Evolutionary conservation across 257 asterid species (phyloP).

Genomic region (Nicotiana paniculata): DNA sequence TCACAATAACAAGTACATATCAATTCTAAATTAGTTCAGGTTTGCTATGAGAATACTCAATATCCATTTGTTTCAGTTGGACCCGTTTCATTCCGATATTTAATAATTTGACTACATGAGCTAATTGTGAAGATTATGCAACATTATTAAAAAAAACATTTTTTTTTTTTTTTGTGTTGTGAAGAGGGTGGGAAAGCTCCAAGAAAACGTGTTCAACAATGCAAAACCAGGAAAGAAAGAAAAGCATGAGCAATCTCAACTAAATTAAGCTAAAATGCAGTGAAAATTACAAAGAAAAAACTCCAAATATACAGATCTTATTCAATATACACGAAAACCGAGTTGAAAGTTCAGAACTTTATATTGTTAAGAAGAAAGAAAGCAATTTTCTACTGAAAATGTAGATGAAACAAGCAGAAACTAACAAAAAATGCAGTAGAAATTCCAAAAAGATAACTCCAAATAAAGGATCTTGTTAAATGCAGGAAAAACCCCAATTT

Average conservation of each 20-base stretch:
- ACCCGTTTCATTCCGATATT: not conserved
- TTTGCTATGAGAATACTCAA: not conserved
- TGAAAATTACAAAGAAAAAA: slow-evolving; percentile 27
- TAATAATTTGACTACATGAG: not conserved
- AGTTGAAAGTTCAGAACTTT: not conserved
- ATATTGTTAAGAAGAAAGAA: not conserved
- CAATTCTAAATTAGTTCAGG: not conserved
- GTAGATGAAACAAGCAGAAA: slow-evolving; percentile 8
- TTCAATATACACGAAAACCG: slow-evolving; percentile 10
- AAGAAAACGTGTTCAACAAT: not conserved
- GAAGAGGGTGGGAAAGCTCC: not conserved
- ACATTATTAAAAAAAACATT: not conserved
- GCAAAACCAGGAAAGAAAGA: not conserved
- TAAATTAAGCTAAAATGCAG: slow-evolving; percentile 2
- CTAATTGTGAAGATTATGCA: not conserved
- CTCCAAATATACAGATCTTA: slow-evolving; percentile 27
- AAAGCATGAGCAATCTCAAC: not conserved
- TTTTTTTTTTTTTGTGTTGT: not conserved
- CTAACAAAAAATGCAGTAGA: not conserved
- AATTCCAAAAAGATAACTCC: slow-evolving; percentile 37
- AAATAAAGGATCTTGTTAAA: slow-evolving; percentile 19
- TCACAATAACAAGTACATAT: not conserved
- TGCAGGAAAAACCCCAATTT: slow-evolving; percentile 7
- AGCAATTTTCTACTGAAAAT: not conserved
- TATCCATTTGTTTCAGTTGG: not conserved